Base-by-base conservation (phyloP, 2,329 filamentous ascomycete genomes). In the Aspergillus sp. region DNA sequence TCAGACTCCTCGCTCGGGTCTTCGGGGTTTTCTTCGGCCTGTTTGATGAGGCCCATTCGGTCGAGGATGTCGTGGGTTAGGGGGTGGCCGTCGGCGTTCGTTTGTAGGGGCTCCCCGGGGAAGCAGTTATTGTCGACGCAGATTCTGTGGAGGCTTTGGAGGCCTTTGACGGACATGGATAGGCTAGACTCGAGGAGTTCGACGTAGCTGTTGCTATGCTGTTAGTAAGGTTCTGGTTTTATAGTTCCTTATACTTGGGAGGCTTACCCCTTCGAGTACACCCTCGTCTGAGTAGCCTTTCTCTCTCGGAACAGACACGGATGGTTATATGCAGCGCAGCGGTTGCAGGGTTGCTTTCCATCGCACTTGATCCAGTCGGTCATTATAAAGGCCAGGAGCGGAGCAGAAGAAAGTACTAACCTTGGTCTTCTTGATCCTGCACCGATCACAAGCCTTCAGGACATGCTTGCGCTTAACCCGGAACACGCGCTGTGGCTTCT, bases 371-470 rank as follows among this genome's bases (percentile, higher is more conserved):
- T 39, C 39, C 27, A 45, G 49, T 50, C 27, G 57, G 54, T 39
- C 55, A 6, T 13, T 17, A n/a, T 3, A 38, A 27, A 22, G 20
- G 22, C n/a, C 41, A 20, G 17, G 3, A 12, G 17, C 9, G 10
- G 4, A 19, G 15, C 17, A 19, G 19, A 22, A 39, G 7, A 39
- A 19, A 10, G 7, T 39, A 60, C 56, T 49, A 50, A 71, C 69
- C 63, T 72, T 72, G 48, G 69, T 71, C 55, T 72, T 72, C 53
- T 72, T 72, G 41, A 72, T 67, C 47, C 69, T 66, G 54, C 69
- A 72, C n/a, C 69, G 68, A 60, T 72, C 69, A 50, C 69, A 72
- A 5, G 69, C 69, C 48, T 72, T 72, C 13, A 71, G 53, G 25
- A 72, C 69, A 61, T 72, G 69, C 52, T 72, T 72, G 38, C 69